phyloP scores from a whole-genome alignment of 805 yeast species.

The Myxozyma neotropica region DNA sequence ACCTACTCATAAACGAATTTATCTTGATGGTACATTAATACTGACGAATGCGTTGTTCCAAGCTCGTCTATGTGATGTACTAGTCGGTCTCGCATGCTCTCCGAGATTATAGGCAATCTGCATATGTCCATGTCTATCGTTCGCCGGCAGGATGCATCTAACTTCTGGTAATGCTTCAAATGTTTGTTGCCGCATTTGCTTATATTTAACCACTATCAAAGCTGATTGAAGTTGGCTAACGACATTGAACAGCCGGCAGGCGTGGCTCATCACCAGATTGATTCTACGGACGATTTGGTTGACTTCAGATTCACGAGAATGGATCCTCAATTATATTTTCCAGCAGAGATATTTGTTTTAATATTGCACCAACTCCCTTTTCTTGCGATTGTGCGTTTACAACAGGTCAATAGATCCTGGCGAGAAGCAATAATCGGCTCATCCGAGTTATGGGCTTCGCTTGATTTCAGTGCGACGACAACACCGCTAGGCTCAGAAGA shows the following conservation, averaged over 20 bases:
- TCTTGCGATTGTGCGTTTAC: constrained; percentile 8
- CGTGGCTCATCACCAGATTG: not conserved
- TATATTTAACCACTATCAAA: not conserved
- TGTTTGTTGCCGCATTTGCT: no score
- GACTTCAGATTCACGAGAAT: not conserved
- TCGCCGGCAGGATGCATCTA: no score
- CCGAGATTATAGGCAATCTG: no score
- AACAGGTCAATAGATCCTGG: constrained; percentile 14
- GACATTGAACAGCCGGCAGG: no score
- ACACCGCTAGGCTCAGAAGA: not conserved
- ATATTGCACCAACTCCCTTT: constrained; percentile 15
- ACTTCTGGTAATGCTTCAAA: no score
- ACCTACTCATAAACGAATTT: not conserved
- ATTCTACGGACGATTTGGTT: not conserved
- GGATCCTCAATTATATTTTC: constrained; percentile 6
- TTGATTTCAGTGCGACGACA: constrained; percentile 7
- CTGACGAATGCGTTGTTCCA: constrained; percentile 17
- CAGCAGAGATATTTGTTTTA: constrained; percentile 13
- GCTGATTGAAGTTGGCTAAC: not conserved
- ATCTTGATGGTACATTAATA: not conserved
- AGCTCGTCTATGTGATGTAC: constrained; percentile 41
- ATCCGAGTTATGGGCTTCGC: constrained; percentile 10
- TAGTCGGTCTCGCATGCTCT: not conserved
- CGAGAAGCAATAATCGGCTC: constrained; percentile 7
- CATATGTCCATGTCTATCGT: no score